Evolutionary conservation across 331 rosid genomes (phyloP), one percentile per base, ranked within the genome.

Genomic region (Acacia pycnantha): DNA sequence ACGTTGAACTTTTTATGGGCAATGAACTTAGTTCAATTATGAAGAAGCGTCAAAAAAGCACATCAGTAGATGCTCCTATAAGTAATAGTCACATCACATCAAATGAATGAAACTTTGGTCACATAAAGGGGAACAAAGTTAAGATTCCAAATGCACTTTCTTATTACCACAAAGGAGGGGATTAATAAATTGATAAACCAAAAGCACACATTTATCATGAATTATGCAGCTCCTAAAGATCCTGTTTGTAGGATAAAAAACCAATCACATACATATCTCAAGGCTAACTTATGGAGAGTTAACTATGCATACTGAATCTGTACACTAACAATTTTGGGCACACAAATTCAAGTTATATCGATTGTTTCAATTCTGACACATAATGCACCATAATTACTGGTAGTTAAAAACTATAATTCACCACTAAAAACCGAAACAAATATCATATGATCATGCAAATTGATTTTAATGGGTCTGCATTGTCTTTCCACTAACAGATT

Each of bases 21-120:
- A 82, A 79, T 29, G 86, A 73, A 48, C 88, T 80, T 70, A 69
- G 16, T 54, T 81, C 53, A 70, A 87, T 87, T 70, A 85, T 73
- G 77, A 53, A 35, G 76, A 33, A 58, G 40, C 53, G 41, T 64
- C 76, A 43, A 74, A 67, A 84, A 85, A 77, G 88, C 54, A 69
- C 58, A 70, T 62, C 47, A 78, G 40, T 51, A 67, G 90, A 84
- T 84, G 86, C 85, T 73, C 84, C 80, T 11, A 81, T 78, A 82
- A 82, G 81, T 77, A 82, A 66, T 79, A 58, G 77, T 81, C 51
- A n/a, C 68, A 82, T 87, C 88, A 79, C 84, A 84, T 87, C 86
- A 87, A 67, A 76, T 84, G 13, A 84, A 73, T 11, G 58, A 67
- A 79, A 72, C 68, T 61, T 51, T 78, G 18, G 79, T 40, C 61